phyloP scores from a whole-genome alignment of 1,284 basidiomycete species.

The Omphalotus olearius region DNA sequence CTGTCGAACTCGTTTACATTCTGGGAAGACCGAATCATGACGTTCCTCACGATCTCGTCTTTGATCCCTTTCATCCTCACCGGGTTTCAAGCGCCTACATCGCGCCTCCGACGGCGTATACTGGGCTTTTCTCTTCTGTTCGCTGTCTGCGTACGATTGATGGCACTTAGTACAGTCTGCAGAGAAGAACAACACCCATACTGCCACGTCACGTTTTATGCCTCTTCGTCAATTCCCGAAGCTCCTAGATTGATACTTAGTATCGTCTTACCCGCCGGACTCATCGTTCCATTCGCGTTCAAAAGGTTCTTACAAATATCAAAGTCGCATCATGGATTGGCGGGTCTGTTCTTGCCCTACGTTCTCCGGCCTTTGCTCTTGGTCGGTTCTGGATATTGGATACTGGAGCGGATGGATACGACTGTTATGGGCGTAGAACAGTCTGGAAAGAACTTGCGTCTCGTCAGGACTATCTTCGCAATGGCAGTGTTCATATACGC shows the following conservation, averaged over 20 bases:
- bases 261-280: slow-evolving; percentile 50
- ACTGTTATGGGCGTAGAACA: slow-evolving; percentile 38
- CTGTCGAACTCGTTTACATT: slow-evolving; percentile 93
- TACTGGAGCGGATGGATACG: slow-evolving; percentile 75
- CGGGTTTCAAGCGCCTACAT: slow-evolving; percentile 64
- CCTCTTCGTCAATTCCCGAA: slow-evolving; percentile 58
- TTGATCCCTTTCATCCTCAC: slow-evolving; percentile 53
- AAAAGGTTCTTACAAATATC: slow-evolving; percentile 60
- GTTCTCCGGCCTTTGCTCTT: slow-evolving; percentile 57
- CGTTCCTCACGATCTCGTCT: slow-evolving; percentile 70
- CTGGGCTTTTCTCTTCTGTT: slow-evolving; percentile 66
- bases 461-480: slow-evolving; percentile 58
- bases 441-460: slow-evolving; percentile 34
- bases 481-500: slow-evolving; percentile 50
- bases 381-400: slow-evolving; percentile 66
- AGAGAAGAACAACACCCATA: slow-evolving; percentile 92
- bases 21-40: slow-evolving; percentile 88
- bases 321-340: slow-evolving; percentile 72
- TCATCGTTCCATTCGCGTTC: slow-evolving; percentile 59
- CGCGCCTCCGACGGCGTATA: slow-evolving; percentile 72
- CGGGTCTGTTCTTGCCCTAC: slow-evolving; percentile 56
- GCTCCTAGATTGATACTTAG: slow-evolving; percentile 57
- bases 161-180: slow-evolving; percentile 80
- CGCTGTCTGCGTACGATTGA: slow-evolving; percentile 68
- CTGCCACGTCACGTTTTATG: slow-evolving; percentile 86